These are phyloP conservation scores for Spizellomyces punctatus DNA, from an alignment of 192 early-diverging fungal genomes.

Conservation along the genomic window DNA sequence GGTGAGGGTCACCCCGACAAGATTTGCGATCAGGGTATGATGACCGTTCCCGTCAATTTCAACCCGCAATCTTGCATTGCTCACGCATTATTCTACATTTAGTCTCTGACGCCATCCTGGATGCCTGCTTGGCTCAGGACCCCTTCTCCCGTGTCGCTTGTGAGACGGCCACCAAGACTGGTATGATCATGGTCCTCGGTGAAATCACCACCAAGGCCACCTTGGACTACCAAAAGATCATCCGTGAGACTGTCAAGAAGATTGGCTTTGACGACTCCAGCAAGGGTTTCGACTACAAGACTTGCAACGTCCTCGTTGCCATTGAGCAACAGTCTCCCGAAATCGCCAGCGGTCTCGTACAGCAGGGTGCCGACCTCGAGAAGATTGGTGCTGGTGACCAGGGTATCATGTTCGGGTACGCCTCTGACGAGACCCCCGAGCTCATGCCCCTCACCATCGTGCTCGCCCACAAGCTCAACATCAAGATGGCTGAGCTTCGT, in stretches of 20 bases:
- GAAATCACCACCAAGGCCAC: slow-evolving; percentile 99
- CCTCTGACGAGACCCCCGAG: slow-evolving; percentile 98
- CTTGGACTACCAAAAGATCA: slow-evolving; percentile 99
- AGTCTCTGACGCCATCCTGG: slow-evolving; percentile 98
- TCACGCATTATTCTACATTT: not conserved
- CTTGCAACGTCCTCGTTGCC: slow-evolving; percentile 99
- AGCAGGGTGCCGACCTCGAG: slow-evolving; percentile 88
- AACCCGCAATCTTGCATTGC: not conserved
- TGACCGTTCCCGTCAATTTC: not conserved
- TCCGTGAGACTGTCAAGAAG: slow-evolving; percentile 97
- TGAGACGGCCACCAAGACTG: slow-evolving; percentile 99
- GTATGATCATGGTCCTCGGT: slow-evolving; percentile 99
- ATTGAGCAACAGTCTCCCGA: slow-evolving; percentile 99
- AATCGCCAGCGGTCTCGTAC: slow-evolving; percentile 96
- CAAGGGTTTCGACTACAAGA: slow-evolving; percentile 99
- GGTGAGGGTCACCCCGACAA: slow-evolving; percentile 99
- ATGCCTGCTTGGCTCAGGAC: slow-evolving; percentile 91
- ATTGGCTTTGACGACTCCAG: slow-evolving; percentile 98
- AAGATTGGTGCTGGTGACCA: slow-evolving; percentile 99
- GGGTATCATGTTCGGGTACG: slow-evolving; percentile 84
- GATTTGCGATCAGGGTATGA: slow-evolving; percentile 91
- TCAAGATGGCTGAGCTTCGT: slow-evolving; percentile 93
- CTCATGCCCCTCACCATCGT: slow-evolving; percentile 96
- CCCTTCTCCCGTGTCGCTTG: slow-evolving; percentile 98
- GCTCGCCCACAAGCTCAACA: slow-evolving; percentile 97